A percentile compares a stretch with the other conserved stretches of the same genome.
These are phyloP conservation scores for Solanum microdontum DNA, from an alignment of 257 asterid genomes.

Conservation along the genomic window DNA sequence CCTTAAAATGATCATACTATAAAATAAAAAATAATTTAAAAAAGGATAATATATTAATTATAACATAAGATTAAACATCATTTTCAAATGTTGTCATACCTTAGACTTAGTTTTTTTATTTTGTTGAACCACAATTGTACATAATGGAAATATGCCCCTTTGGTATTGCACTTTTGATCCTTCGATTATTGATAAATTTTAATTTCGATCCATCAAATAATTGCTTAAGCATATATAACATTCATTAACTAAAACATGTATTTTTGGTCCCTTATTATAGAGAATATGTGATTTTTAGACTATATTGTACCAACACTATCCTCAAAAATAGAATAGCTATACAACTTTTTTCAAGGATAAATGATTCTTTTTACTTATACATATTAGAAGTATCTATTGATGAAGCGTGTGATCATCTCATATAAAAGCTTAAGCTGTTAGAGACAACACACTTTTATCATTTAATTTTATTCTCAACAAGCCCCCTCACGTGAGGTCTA, in stretches of 20 bases:
- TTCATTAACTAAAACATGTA: background rate
- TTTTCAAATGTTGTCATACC: background rate
- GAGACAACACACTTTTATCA: background rate
- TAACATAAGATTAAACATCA: background rate
- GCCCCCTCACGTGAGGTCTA: background rate
- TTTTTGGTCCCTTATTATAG: background rate
- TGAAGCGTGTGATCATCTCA: rapidly evolving
- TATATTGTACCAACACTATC: background rate
- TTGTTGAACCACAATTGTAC: background rate
- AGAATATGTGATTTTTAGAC: background rate
- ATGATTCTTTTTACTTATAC: background rate
- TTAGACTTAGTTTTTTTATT: background rate
- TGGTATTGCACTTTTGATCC: background rate
- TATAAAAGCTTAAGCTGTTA: too few species aligned
- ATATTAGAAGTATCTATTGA: background rate
- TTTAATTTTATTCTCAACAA: background rate
- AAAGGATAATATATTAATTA: background rate
- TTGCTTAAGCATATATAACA: background rate
- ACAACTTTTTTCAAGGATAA: background rate
- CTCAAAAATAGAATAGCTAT: background rate
- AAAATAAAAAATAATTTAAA: background rate
- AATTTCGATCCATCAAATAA: background rate
- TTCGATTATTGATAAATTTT: background rate
- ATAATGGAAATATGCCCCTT: background rate
- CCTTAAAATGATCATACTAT: background rate